Evolutionary conservation across 441 rosid species (phyloP).

Genomic region (Iberis amara): DNA sequence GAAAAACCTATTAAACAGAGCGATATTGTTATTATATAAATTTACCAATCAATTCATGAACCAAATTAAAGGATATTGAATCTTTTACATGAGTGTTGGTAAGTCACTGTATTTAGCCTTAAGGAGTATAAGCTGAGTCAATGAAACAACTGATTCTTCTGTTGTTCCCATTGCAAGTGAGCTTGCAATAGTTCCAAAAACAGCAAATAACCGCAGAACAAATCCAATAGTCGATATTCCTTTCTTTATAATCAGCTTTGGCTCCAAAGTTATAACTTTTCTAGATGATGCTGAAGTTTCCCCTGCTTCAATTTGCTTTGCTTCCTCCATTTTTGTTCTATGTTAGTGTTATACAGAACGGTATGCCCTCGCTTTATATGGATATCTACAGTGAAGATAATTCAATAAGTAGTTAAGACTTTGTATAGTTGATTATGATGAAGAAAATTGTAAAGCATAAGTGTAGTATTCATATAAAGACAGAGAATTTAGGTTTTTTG

Average conservation of each 20-base stretch:
- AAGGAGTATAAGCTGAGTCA: slow-evolving; percentile 41
- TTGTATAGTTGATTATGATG: slow-evolving; percentile 17
- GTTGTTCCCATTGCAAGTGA: slow-evolving; percentile 49
- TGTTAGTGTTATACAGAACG: background rate
- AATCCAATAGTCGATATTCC: slow-evolving; percentile 41
- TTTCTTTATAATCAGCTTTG: slow-evolving; percentile 31
- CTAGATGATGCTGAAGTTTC: slow-evolving; percentile 31
- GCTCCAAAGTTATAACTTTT: slow-evolving; percentile 19
- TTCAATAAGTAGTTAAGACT: slow-evolving; percentile 26
- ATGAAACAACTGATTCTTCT: slow-evolving; percentile 45
- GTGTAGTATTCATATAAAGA: slow-evolving; percentile 22
- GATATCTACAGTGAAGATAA: background rate
- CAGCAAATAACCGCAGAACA: slow-evolving; percentile 44
- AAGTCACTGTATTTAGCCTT: slow-evolving; percentile 53
- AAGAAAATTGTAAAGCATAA: slow-evolving; percentile 8
- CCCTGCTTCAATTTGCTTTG: slow-evolving; percentile 28
- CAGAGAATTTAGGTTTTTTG: slow-evolving; percentile 28
- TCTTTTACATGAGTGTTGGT: slow-evolving; percentile 55
- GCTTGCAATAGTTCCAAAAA: slow-evolving; percentile 45
- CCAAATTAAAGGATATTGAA: background rate
- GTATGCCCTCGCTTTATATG: slow-evolving; percentile 9
- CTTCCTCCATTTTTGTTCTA: slow-evolving; percentile 33
- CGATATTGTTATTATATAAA: background rate
- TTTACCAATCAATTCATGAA: no score
- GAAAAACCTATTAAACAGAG: slow-evolving; percentile 49